These are phyloP conservation scores for Globisporangium takayamanum DNA, from an alignment of 352 stramenopile genomes.

Conservation along the genomic window DNA sequence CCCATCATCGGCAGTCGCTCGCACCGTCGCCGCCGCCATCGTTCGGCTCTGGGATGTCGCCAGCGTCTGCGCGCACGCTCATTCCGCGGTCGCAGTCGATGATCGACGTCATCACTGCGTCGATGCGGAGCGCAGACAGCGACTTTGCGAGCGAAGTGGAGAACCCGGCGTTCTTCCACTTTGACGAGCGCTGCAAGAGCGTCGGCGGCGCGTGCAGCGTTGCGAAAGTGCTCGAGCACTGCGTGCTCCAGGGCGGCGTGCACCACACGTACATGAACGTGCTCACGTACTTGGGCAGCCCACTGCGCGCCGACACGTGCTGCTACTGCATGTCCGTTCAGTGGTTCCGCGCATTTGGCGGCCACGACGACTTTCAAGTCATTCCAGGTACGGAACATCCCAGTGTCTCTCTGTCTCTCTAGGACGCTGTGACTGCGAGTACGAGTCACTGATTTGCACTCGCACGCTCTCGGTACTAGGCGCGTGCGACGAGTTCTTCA, in stretches of 20 bases:
- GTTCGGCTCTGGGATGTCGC: background rate
- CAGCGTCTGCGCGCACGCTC: conserved; percentile 1
- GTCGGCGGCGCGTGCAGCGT: conserved; percentile 48
- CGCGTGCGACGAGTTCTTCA: conserved; percentile 72
- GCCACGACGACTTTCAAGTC: conserved; percentile 62
- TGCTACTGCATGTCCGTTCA: conserved; percentile 66
- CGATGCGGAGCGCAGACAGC: conserved; percentile 1
- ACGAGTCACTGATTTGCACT: too few relatives aligned
- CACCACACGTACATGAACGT: conserved; percentile 83
- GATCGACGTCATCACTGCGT: conserved; percentile 14
- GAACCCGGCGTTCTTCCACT: conserved; percentile 49
- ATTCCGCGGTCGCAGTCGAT: conserved; percentile 13
- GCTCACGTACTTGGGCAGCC: conserved; percentile 61
- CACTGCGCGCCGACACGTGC: conserved; percentile 48
- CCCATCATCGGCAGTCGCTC: conserved; percentile 15
- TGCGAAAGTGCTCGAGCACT: conserved; percentile 59
- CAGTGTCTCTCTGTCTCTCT: too few relatives aligned
- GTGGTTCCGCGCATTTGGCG: conserved; percentile 68
- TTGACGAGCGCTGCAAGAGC: conserved; percentile 47
- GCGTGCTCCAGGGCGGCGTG: conserved; percentile 69
- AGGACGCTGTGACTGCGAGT: too few relatives aligned
- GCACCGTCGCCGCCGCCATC: conserved; percentile 17
- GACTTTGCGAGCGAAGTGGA: conserved; percentile 16
- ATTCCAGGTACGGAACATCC: conserved; percentile 23
- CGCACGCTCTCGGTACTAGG: background rate